Percentiles rank a stretch among this genome's conserved stretches.
These are phyloP conservation scores for Heritiera fomes DNA, from an alignment of 345 rosid genomes.

Conservation along the genomic window DNA sequence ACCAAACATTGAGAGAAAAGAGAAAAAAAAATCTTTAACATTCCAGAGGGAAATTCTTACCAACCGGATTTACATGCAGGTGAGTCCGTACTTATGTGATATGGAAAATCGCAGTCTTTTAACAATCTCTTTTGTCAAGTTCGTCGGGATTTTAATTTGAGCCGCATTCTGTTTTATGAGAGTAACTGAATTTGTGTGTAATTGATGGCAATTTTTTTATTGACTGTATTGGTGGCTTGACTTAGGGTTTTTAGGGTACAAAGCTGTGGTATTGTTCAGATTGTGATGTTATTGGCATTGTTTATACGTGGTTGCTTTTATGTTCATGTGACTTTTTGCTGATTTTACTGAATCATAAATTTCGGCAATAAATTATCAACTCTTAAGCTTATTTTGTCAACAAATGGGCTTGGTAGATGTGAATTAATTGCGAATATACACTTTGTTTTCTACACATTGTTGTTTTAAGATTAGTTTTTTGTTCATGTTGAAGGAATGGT, in stretches of 20 bases:
- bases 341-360: background rate
- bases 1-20: background rate
- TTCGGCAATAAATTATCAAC: background rate
- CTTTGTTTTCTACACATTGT: background rate
- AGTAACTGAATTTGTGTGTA: background rate
- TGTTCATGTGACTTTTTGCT: background rate
- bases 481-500: slow-evolving; percentile 35
- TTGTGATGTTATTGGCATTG: background rate
- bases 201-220: background rate
- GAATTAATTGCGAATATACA: background rate
- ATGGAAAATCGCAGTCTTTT: background rate
- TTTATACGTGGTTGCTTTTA: background rate
- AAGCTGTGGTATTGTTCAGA: background rate
- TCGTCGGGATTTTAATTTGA: slow-evolving; percentile 3
- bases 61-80: slow-evolving; percentile 1
- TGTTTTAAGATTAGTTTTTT: background rate
- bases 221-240: background rate
- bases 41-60: background rate
- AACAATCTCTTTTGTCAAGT: background rate
- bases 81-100: background rate
- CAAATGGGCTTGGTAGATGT: background rate
- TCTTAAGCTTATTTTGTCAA: background rate
- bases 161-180: background rate
- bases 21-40: background rate
- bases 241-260: slow-evolving; percentile 2